phyloP scores from a whole-genome alignment of 2,329 filamentous ascomycete genomes.

The Alternaria rosae region DNA sequence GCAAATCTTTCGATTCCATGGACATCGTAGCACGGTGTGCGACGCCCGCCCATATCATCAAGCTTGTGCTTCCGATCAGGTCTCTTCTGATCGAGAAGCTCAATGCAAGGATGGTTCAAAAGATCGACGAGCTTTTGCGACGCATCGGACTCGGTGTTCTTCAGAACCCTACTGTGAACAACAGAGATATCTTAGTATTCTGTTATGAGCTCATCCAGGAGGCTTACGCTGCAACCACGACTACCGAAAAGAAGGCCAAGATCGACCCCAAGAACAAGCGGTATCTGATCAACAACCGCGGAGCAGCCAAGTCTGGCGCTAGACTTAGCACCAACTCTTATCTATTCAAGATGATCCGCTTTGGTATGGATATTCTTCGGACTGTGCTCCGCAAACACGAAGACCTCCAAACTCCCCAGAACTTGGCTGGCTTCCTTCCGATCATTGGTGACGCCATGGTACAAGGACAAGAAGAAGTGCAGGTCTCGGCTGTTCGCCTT shows the following conservation, averaged over 20 bases:
- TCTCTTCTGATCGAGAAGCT: constrained; percentile 83
- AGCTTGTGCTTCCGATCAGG: constrained; percentile 80
- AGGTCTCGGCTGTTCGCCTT: constrained; percentile 85
- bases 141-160: constrained; percentile 84
- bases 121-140: constrained; percentile 87
- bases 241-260: constrained; percentile 44
- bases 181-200: constrained; percentile 85
- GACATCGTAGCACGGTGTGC: constrained; percentile 86
- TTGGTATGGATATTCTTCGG: constrained; percentile 86
- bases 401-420: constrained; percentile 77
- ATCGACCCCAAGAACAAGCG: constrained; percentile 62
- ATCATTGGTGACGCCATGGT: constrained; percentile 88
- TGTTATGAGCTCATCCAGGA: constrained; percentile 94
- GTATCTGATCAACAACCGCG: constrained; percentile 80
- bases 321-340: constrained; percentile 78
- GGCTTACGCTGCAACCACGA: constrained; percentile 72
- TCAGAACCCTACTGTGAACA: constrained; percentile 79
- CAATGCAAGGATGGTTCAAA: constrained; percentile 80
- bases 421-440: constrained; percentile 85
- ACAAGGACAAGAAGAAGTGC: constrained; percentile 88
- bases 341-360: constrained; percentile 85
- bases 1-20: constrained; percentile 98
- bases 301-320: constrained; percentile 75
- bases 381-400: constrained; percentile 87
- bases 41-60: constrained; percentile 75